Evolutionary conservation across 2,329 filamentous ascomycete genomes (phyloP).

Genomic region (Colletotrichum truncatum): DNA sequence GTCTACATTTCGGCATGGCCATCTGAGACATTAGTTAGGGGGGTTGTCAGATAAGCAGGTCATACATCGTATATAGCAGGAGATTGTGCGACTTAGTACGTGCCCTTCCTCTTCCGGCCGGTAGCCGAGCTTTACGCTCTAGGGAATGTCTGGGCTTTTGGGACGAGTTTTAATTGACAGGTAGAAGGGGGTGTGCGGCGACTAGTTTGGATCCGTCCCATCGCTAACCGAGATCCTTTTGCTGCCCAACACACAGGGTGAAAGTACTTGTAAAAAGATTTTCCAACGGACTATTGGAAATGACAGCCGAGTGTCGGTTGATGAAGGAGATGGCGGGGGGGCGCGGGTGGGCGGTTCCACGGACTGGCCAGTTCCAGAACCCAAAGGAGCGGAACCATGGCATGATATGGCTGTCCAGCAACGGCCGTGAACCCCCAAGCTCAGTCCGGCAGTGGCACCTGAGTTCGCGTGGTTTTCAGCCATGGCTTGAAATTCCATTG

Average conservation of each 20-base stretch:
- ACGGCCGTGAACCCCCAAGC: background rate
- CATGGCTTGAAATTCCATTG: background rate
- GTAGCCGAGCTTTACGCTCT: conserved; percentile 3
- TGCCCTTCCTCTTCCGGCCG: background rate
- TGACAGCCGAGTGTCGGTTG: background rate
- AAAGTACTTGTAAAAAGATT: background rate
- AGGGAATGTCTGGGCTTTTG: background rate
- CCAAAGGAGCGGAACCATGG: background rate
- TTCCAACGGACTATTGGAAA: background rate
- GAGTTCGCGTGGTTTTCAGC: background rate
- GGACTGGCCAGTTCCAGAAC: background rate
- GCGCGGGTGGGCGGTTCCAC: too few relatives aligned
- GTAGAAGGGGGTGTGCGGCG: conserved; percentile 4
- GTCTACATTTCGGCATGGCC: background rate
- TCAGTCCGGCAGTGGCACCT: background rate
- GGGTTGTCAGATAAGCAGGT: conserved; percentile 23
- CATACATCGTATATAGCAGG: background rate
- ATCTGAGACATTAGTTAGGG: background rate
- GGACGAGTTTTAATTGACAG: conserved; percentile 17
- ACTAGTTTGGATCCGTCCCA: conserved; percentile 10
- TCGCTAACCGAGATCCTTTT: background rate
- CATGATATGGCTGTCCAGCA: background rate
- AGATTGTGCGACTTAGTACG: background rate
- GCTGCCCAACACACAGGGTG: background rate
- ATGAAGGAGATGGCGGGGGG: background rate